Conservation (phyloP, 2,329 filamentous ascomycete species). For the Fusarium agapanthi region DNA sequence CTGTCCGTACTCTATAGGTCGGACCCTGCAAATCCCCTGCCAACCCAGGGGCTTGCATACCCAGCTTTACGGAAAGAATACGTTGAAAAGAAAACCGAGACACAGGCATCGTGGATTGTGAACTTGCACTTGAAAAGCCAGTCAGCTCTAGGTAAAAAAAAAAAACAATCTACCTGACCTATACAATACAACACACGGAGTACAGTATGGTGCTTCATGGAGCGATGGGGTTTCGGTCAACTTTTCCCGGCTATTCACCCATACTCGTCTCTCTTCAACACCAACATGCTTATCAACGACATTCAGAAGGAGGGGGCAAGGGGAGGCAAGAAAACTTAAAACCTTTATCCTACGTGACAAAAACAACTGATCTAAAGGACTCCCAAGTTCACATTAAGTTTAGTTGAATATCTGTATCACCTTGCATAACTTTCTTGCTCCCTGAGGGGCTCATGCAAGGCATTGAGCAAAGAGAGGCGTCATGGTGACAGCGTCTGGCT, state of each 20-base stretch:
- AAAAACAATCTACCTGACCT: background rate
- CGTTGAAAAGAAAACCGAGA: background rate
- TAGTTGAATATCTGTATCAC: background rate
- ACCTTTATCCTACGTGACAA: background rate
- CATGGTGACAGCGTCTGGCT: slow-evolving; percentile 26
- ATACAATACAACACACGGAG: background rate
- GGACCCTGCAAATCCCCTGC: slow-evolving; percentile 30
- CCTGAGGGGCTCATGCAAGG: background rate
- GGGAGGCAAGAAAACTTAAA: background rate
- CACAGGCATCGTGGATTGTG: background rate
- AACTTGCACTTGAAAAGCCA: background rate
- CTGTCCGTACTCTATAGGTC: slow-evolving; percentile 1
- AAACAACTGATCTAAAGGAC: background rate
- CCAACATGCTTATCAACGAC: background rate
- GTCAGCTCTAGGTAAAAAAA: background rate
- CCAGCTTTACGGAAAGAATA: slow-evolving; percentile 3
- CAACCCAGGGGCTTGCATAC: slow-evolving; percentile 10
- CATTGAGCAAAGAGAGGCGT: slow-evolving; percentile 31
- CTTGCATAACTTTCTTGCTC: background rate
- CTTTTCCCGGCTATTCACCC: slow-evolving; percentile 1
- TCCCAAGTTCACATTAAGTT: background rate
- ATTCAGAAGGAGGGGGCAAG: slow-evolving; percentile 5
- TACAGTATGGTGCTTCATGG: background rate
- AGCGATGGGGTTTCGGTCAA: background rate
- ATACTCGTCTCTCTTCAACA: background rate